A percentile compares a stretch with the other conserved stretches of the same genome.
These are phyloP conservation scores for Cercis canadensis DNA, from an alignment of 306 rosid genomes.

Conservation along the genomic window DNA sequence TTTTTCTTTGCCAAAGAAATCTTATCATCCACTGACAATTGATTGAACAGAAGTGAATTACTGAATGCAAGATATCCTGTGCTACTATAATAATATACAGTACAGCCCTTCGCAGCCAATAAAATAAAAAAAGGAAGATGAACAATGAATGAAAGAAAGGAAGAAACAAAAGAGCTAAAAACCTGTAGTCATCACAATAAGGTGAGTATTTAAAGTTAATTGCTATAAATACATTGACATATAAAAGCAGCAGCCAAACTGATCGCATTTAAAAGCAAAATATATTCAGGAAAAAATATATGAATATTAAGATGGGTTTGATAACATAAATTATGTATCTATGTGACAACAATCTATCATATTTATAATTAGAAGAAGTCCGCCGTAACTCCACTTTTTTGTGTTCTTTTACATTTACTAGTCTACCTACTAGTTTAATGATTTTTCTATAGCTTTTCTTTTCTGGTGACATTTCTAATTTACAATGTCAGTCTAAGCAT, in stretches of 20 bases:
- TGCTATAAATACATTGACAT: slow-evolving; percentile 13
- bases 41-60: background rate
- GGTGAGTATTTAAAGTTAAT: background rate
- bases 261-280: slow-evolving; percentile 26
- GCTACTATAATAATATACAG: background rate
- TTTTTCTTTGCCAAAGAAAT: background rate
- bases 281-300: background rate
- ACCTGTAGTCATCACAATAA: background rate
- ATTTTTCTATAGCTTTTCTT: slow-evolving; percentile 9
- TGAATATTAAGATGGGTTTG: no score
- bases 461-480: slow-evolving; percentile 25
- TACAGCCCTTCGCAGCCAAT: background rate
- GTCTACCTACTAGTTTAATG: slow-evolving; percentile 6
- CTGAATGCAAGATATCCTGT: background rate
- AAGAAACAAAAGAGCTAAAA: background rate
- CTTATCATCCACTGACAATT: background rate
- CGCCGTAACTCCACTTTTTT: slow-evolving; percentile 1
- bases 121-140: background rate
- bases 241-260: slow-evolving; percentile 8
- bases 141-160: background rate
- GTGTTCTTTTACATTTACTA: slow-evolving; percentile 5
- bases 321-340: background rate
- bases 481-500: slow-evolving; percentile 8
- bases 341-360: background rate
- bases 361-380: background rate